Evolutionary conservation across 2,329 filamentous ascomycete genomes (phyloP).

Genomic region (Clarireedia hainanense): DNA sequence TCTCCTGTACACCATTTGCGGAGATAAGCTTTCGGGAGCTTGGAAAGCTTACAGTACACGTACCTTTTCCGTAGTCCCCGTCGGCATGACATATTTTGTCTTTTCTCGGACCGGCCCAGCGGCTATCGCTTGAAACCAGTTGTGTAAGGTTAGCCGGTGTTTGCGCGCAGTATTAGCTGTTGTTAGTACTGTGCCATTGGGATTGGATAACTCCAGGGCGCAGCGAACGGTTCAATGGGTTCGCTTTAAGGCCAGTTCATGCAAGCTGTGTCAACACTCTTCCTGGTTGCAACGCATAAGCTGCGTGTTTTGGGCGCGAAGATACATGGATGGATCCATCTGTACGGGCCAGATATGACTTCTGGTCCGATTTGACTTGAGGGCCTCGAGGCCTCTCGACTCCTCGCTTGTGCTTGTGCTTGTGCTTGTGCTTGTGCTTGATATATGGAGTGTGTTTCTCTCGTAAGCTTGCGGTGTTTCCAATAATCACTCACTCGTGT

Average conservation of each 20-base stretch:
- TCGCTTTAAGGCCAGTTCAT: background rate
- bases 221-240: no score
- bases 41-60: background rate
- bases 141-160: background rate
- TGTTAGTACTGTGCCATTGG: no score
- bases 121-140: background rate
- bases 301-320: background rate
- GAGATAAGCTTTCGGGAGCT: background rate
- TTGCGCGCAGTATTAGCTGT: background rate
- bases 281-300: background rate
- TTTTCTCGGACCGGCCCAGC: constrained; percentile 5
- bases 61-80: background rate
- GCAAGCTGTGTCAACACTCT: background rate
- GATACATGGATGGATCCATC: background rate
- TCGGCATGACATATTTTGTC: background rate
- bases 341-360: no score
- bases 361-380: background rate
- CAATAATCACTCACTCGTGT: background rate
- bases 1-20: background rate
- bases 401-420: no score
- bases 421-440: no score
- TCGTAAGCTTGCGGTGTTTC: background rate
- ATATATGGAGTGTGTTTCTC: no score
- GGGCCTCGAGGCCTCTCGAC: background rate
- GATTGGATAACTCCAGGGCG: background rate